A percentile compares a stretch with the other conserved stretches of the same genome.
Conservation (phyloP, 2,329 filamentous ascomycete genomes). For the Ploettnerulaceae sp. region DNA sequence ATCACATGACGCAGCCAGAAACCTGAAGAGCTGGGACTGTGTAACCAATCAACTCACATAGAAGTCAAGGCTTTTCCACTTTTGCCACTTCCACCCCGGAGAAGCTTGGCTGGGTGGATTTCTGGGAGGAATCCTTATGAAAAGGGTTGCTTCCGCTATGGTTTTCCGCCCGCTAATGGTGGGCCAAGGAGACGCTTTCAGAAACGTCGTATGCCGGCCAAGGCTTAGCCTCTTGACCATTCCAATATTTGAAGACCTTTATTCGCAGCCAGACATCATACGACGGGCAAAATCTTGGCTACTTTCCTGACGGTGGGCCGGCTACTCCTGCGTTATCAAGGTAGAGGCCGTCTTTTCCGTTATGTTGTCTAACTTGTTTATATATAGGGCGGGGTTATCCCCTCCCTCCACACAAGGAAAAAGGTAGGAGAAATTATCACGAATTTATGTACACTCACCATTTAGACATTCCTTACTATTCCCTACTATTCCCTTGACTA, state of each 20-base stretch:
- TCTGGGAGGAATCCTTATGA: background rate
- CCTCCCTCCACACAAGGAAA: background rate
- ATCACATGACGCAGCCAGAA: constrained; percentile 1
- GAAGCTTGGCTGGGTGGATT: background rate
- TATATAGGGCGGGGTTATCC: constrained; percentile 11
- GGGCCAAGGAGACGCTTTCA: background rate
- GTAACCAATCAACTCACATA: background rate
- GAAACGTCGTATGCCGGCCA: constrained; percentile 6
- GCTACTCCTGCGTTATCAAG: constrained; percentile 6
- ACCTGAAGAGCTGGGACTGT: background rate
- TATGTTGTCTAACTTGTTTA: background rate
- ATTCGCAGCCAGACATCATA: constrained; percentile 7
- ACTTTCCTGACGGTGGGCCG: constrained; percentile 4
- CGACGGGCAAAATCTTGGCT: constrained; percentile 10
- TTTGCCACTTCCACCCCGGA: constrained; percentile 1
- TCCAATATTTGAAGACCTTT: constrained; percentile 5
- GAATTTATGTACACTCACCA: constrained; percentile 4
- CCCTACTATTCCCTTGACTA: constrained; percentile 33
- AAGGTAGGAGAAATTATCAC: constrained; percentile 3
- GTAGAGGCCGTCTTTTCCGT: constrained; percentile 6
- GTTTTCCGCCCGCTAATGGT: constrained; percentile 11
- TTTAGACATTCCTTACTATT: constrained; percentile 28
- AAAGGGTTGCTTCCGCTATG: constrained; percentile 10
- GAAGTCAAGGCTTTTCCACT: background rate
- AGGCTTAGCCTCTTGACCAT: constrained; percentile 13